These are phyloP conservation scores for Geranium brycei DNA, from an alignment of 345 rosid genomes.

Conservation along the genomic window DNA sequence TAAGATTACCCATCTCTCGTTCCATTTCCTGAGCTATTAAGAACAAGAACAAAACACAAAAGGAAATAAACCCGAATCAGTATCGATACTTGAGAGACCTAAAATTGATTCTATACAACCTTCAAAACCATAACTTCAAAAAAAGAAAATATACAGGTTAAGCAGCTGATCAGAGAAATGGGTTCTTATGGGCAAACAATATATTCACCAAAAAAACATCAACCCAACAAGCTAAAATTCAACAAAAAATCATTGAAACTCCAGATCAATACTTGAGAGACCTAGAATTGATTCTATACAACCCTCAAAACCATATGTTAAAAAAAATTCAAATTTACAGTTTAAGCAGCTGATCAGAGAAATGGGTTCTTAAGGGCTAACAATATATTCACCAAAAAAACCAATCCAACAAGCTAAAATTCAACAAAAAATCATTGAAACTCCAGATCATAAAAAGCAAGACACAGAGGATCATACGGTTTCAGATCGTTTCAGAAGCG, in stretches of 20 bases:
- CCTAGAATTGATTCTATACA: too few species aligned
- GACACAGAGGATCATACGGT: constrained; percentile 35
- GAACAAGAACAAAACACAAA: neutral
- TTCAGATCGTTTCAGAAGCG: constrained; percentile 92
- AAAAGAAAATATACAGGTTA: too few species aligned
- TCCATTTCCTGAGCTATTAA: constrained; percentile 81
- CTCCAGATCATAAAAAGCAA: neutral
- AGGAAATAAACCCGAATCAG: neutral
- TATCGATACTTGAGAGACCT: neutral
- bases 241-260: neutral
- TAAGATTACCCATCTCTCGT: constrained; percentile 88
- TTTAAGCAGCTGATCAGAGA: too few species aligned
- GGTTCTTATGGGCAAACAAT: too few species aligned
- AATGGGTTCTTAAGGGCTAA: too few species aligned
- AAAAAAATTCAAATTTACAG: too few species aligned
- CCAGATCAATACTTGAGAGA: neutral
- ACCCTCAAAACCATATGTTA: too few species aligned
- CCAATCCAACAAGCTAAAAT: neutral
- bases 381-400: neutral
- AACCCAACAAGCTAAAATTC: neutral
- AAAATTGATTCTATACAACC: too few species aligned
- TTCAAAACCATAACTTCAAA: too few species aligned
- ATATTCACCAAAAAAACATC: neutral
- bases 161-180: too few species aligned
- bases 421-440: neutral